Evolutionary conservation across 176 grass and related monocot genomes (phyloP).

Genomic region (Bolboschoenus planiculmis): DNA sequence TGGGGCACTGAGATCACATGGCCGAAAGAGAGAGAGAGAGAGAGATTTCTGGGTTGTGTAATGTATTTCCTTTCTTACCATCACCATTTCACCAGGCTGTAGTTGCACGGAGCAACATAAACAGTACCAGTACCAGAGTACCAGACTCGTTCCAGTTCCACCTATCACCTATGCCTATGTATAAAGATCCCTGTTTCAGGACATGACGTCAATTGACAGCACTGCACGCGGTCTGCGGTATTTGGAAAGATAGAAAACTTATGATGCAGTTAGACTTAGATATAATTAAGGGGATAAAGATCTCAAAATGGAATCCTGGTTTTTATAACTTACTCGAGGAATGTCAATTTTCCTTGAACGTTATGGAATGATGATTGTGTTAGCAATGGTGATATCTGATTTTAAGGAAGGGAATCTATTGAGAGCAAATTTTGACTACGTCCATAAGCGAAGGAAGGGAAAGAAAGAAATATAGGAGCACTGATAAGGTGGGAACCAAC

Average conservation of each 20-base stretch:
- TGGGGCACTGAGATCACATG: background rate
- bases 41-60: background rate
- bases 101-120: no score
- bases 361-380: no score
- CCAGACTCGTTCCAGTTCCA: background rate
- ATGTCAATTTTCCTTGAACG: no score
- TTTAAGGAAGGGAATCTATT: no score
- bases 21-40: background rate
- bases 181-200: background rate
- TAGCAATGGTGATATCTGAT: no score
- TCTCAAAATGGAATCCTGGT: no score
- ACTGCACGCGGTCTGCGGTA: background rate
- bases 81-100: background rate
- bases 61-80: background rate
- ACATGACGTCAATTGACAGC: background rate
- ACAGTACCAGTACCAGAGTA: background rate
- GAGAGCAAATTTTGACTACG: no score
- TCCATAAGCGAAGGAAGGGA: no score
- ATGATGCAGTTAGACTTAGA: background rate
- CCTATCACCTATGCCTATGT: background rate
- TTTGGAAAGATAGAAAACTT: background rate
- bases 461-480: no score
- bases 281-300: background rate
- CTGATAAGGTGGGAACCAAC: no score
- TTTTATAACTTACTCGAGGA: no score